phyloP scores from a whole-genome alignment of 495 filamentous ascomycete species.

The Evansstolkia leycettana region DNA sequence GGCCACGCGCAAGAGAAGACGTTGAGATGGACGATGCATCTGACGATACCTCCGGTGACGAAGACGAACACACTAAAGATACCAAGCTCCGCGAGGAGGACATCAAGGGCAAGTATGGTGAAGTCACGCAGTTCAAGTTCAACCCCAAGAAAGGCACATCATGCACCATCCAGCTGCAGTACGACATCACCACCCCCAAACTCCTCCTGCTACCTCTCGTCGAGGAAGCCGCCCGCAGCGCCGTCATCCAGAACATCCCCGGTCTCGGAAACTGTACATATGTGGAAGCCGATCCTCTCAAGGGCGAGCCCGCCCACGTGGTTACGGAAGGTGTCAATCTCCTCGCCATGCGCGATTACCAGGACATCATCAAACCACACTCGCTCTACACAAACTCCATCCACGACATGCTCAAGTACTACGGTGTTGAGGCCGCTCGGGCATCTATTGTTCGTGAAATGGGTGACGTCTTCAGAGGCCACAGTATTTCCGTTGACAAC shows the following conservation, averaged over 20 bases:
- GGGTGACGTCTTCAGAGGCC: conserved; percentile 71
- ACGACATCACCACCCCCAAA: conserved; percentile 70
- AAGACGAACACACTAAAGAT: conserved; percentile 24
- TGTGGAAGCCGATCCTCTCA: conserved; percentile 49
- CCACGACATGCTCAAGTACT: conserved; percentile 64
- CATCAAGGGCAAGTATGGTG: conserved; percentile 48
- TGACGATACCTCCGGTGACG: conserved; percentile 22
- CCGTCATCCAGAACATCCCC: conserved; percentile 79
- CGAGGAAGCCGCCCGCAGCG: conserved; percentile 57
- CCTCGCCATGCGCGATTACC: conserved; percentile 75
- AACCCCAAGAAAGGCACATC: conserved; percentile 60
- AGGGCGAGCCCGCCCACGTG: conserved; percentile 44
- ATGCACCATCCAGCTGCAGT: conserved; percentile 76
- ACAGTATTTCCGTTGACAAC: conserved; percentile 88
- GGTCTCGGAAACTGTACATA: conserved; percentile 60
- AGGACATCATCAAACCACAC: conserved; percentile 77
- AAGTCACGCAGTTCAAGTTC: conserved; percentile 67
- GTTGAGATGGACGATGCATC: conserved; percentile 22
- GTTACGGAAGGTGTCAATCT: conserved; percentile 83
- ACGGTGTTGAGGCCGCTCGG: conserved; percentile 89
- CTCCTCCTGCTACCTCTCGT: conserved; percentile 84
- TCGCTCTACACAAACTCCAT: conserved; percentile 87
- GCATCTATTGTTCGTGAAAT: conserved; percentile 80
- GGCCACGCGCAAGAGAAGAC: conserved; percentile 7
- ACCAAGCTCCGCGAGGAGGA: conserved; percentile 48